Evolutionary conservation across 192 early-diverging fungal genomes (phyloP).

Genomic region (Podila clonocystis): DNA sequence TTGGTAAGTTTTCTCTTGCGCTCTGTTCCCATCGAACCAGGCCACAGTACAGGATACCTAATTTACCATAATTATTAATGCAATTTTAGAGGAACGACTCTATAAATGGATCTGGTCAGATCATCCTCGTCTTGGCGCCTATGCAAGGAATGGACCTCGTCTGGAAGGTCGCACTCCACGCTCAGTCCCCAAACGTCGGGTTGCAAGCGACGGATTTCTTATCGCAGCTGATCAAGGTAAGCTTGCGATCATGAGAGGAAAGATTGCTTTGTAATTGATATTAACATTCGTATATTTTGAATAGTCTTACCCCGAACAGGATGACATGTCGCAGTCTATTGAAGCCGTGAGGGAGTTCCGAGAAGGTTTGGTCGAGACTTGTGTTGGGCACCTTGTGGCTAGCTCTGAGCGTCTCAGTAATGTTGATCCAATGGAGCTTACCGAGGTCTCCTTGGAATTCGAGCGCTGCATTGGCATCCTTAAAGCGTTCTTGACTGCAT

Average conservation of each 20-base stretch:
- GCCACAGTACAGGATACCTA: background rate
- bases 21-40: too few species aligned
- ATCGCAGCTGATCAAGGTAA: conserved; percentile 41
- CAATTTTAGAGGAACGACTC: conserved; percentile 8
- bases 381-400: conserved; percentile 47
- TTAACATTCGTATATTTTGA: too few species aligned
- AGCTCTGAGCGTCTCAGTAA: conserved; percentile 31
- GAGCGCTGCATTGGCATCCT: conserved; percentile 56
- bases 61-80: too few species aligned
- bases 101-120: conserved; percentile 8
- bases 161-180: conserved; percentile 56
- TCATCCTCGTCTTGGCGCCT: conserved; percentile 37
- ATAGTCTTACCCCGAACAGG: conserved; percentile 34
- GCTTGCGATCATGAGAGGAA: background rate
- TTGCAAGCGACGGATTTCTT: conserved; percentile 47
- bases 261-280: too few species aligned
- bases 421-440: conserved; percentile 9
- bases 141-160: conserved; percentile 55
- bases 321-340: conserved; percentile 13
- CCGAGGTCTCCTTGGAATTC: conserved; percentile 42
- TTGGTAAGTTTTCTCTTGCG: conserved; percentile 23
- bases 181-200: conserved; percentile 45
- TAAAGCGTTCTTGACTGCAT: conserved; percentile 46
- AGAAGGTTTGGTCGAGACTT: conserved; percentile 53
- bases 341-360: conserved; percentile 41